Percentiles rank a stretch among this genome's conserved stretches.
These are phyloP conservation scores for Aspergillus hiratsukae DNA, from an alignment of 2,329 filamentous ascomycete genomes.

Conservation along the genomic window DNA sequence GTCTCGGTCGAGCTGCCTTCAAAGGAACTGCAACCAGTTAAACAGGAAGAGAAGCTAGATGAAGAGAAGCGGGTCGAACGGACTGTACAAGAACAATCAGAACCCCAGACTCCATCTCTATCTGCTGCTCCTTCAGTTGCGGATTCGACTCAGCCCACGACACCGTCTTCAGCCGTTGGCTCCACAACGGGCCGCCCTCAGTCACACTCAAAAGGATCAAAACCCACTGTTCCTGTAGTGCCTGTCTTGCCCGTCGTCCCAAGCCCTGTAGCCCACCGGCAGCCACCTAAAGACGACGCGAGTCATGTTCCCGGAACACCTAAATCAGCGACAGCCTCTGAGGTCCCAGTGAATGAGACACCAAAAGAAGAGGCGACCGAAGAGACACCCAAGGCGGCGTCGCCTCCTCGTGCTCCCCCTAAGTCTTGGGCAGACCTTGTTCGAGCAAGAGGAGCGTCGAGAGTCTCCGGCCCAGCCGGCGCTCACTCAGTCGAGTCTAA, in stretches of 20 bases:
- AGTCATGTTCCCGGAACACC: slow-evolving; percentile 32
- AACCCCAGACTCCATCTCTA: slow-evolving; percentile 55
- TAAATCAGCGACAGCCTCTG: slow-evolving; percentile 22
- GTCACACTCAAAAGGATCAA: slow-evolving; percentile 31
- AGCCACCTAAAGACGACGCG: slow-evolving; percentile 31
- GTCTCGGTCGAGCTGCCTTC: slow-evolving; percentile 48
- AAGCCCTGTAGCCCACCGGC: slow-evolving; percentile 31
- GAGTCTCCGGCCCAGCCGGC: slow-evolving; percentile 24
- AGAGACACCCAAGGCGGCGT: slow-evolving; percentile 35
- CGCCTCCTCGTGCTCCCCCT: slow-evolving; percentile 45
- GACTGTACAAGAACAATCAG: slow-evolving; percentile 27
- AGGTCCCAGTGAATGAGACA: slow-evolving; percentile 6
- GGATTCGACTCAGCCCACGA: slow-evolving; percentile 52
- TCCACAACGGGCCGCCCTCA: slow-evolving; percentile 26
- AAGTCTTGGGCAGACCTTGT: slow-evolving; percentile 69
- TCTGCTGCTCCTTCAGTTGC: slow-evolving; percentile 56
- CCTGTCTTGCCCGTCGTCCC: slow-evolving; percentile 49
- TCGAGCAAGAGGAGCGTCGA: slow-evolving; percentile 45
- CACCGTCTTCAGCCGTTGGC: slow-evolving; percentile 50
- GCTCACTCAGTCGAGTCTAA: slow-evolving; percentile 29
- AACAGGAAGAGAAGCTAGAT: slow-evolving; percentile 18
- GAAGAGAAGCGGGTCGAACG: slow-evolving; percentile 17
- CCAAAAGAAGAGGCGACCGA: slow-evolving; percentile 16
- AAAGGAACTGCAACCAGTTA: slow-evolving; percentile 33
- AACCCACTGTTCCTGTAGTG: slow-evolving; percentile 38